phyloP scores from a whole-genome alignment of 768 basidiomycete species.

The Auricularia sp. region DNA sequence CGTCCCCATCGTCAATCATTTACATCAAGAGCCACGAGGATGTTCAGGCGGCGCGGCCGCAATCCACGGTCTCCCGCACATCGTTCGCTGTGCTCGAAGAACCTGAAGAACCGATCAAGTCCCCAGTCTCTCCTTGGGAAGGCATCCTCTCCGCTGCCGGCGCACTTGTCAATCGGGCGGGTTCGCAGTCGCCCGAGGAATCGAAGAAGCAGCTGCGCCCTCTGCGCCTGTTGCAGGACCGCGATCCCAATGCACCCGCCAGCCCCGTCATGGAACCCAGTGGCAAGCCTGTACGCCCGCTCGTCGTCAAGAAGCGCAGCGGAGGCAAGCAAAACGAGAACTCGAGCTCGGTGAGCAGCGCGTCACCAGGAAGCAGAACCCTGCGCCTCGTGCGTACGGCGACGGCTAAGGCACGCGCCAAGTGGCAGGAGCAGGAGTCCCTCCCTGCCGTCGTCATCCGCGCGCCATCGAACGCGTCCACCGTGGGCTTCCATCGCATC shows the following conservation, averaged over 20 bases:
- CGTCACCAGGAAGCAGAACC: conserved; percentile 39
- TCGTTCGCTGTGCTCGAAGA: not conserved
- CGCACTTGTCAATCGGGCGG: not conserved
- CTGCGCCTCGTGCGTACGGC: conserved; percentile 53
- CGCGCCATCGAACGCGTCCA: conserved; percentile 45
- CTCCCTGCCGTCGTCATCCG: conserved; percentile 53
- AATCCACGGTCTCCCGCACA: not conserved
- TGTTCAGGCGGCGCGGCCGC: not conserved
- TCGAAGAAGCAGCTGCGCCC: not conserved
- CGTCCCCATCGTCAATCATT: not conserved
- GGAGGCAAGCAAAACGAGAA: conserved; percentile 26
- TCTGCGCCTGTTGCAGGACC: conserved; percentile 52
- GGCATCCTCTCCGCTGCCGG: not conserved
- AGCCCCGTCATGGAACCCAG: conserved; percentile 1
- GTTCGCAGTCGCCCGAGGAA: not conserved
- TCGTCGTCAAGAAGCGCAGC: conserved; percentile 43
- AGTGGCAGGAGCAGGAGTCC: conserved; percentile 44
- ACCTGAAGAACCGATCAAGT: not conserved
- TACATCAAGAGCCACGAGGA: not conserved
- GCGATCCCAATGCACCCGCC: conserved; percentile 31
- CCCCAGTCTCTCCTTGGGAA: not conserved
- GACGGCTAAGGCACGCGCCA: conserved; percentile 50
- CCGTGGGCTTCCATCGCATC: conserved; percentile 18
- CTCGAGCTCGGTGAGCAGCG: conserved; percentile 26
- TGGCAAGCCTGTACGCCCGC: conserved; percentile 32